These are phyloP conservation scores for Abortiporus biennis DNA, from an alignment of 1,284 basidiomycete genomes.

Conservation along the genomic window DNA sequence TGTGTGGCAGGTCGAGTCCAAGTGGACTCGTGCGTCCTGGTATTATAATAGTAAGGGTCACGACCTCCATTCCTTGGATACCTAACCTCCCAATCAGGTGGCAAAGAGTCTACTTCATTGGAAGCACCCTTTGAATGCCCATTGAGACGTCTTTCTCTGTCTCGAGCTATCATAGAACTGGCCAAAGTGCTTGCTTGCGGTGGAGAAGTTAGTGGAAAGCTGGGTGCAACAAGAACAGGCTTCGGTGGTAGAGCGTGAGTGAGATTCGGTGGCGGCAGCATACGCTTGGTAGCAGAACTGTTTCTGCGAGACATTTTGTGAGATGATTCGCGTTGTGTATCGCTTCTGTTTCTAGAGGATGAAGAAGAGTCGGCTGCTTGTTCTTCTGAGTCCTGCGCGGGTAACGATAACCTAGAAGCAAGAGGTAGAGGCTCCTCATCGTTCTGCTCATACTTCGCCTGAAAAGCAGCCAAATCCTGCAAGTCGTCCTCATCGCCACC, in stretches of 20 bases:
- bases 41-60: conserved; percentile 55
- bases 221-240: conserved; percentile 48
- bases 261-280: conserved; percentile 29
- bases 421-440: conserved; percentile 10
- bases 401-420: conserved; percentile 12
- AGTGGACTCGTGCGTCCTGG: conserved; percentile 48
- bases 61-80: conserved; percentile 39
- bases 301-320: conserved; percentile 7
- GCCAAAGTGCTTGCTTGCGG: conserved; percentile 43
- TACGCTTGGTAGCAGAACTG: conserved; percentile 23
- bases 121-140: conserved; percentile 23
- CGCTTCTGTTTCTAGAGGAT: conserved; percentile 15
- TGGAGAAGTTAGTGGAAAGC: conserved; percentile 50
- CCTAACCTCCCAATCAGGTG: conserved; percentile 57
- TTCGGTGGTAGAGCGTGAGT: conserved; percentile 71
- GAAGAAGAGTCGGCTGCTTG: conserved; percentile 5
- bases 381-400: conserved; percentile 9
- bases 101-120: conserved; percentile 34
- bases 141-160: conserved; percentile 28
- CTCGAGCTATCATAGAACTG: conserved; percentile 31
- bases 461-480: conserved; percentile 30
- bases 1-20: conserved; percentile 43
- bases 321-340: conserved; percentile 20
- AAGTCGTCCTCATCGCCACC: conserved; percentile 65
- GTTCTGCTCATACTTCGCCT: conserved; percentile 21